A percentile compares a stretch with the other conserved stretches of the same genome.
These are phyloP conservation scores for Amylostereum areolatum DNA, from an alignment of 1,284 basidiomycete species.

Conservation along the genomic window DNA sequence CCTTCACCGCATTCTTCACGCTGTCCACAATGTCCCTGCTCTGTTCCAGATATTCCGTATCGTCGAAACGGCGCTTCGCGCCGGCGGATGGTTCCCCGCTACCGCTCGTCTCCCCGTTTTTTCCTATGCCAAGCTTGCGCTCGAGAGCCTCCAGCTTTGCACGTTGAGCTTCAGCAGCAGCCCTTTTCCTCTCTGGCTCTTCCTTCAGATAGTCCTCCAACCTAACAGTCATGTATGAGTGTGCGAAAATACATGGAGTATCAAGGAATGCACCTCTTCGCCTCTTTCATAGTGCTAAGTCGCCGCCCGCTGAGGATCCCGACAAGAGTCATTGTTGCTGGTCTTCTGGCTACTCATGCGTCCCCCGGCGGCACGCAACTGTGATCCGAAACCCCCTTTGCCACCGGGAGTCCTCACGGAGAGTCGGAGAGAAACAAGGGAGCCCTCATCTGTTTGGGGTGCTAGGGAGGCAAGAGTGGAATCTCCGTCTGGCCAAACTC, in stretches of 20 bases:
- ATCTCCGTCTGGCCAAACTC: conserved; percentile 36
- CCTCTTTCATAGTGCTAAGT: conserved; percentile 93
- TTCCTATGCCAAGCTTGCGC: conserved; percentile 70
- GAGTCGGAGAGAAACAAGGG: conserved; percentile 58
- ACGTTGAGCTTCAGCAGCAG: conserved; percentile 74
- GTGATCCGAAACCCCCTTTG: conserved; percentile 96
- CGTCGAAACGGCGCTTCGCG: conserved; percentile 87
- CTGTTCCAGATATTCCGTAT: conserved; percentile 89
- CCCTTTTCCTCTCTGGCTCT: conserved; percentile 78
- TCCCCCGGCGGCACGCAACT: conserved; percentile 93
- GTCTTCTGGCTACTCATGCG: conserved; percentile 96
- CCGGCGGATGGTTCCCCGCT: conserved; percentile 48
- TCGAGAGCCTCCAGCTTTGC: conserved; percentile 85
- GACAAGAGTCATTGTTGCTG: conserved; percentile 91
- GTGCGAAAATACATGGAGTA: conserved; percentile 1
- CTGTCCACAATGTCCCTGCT: conserved; percentile 88
- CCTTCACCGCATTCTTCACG: conserved; percentile 86
- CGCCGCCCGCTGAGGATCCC: conserved; percentile 89
- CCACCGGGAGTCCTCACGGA: conserved; percentile 76
- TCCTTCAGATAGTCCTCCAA: conserved; percentile 86
- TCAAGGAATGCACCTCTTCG: conserved; percentile 64
- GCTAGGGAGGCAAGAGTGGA: conserved; percentile 40
- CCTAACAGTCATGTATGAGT: conserved; percentile 34
- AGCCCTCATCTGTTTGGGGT: conserved; percentile 18
- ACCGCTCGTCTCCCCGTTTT: conserved; percentile 21